Base-by-base conservation (phyloP, 73 alveolate genomes). In the Paramecium sexaurelia region DNA sequence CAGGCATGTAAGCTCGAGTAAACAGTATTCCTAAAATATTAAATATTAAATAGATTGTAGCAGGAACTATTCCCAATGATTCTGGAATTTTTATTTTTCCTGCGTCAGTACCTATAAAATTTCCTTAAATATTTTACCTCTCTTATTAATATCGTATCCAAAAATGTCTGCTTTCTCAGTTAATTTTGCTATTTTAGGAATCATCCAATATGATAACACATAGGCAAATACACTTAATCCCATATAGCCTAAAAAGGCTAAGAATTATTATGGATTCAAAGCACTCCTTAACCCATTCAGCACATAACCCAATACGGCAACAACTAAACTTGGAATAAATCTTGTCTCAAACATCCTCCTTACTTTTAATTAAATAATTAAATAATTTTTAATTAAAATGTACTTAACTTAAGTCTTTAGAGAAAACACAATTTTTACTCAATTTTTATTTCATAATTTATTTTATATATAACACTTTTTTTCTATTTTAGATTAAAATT, bases 31-130 rank as follows among this genome's bases (percentile, higher is more conserved):
- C 94, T 36, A 66, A 35, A 45, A 83, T 78, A 35, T 68, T 84
- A 19, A 83, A 95, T 41, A 93, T 85, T 39, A 98, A 91, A 95
- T 95, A 98, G 7, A 93, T 95, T 39, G 98, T 94, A 1, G 98
- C 98, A 9, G 98, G 97, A 0, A 97, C 98, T 45, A 98, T 95
- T 13, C 99, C 99, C 91, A 98, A 92, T 13, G 99, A 95, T 92
- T 98, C 99, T 5, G 99, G 99, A 5, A 88, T 55, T 88, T 67
- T 32, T 4, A 35, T 26, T 11, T 69, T 45, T n/a, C 94, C 94
- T 8, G 55, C 94, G 5, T 41, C 75, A 1, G 94, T 69, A 9
- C 90, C 90, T 78, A 78, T 7, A 2, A 24, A 40, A 43, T 40
- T 17, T 10, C 5, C n/a, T 17, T 39, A 1, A 41, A 78, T n/a